These are phyloP conservation scores for Kwoniella shivajii DNA, from an alignment of 1,284 basidiomycete species.

Conservation along the genomic window DNA sequence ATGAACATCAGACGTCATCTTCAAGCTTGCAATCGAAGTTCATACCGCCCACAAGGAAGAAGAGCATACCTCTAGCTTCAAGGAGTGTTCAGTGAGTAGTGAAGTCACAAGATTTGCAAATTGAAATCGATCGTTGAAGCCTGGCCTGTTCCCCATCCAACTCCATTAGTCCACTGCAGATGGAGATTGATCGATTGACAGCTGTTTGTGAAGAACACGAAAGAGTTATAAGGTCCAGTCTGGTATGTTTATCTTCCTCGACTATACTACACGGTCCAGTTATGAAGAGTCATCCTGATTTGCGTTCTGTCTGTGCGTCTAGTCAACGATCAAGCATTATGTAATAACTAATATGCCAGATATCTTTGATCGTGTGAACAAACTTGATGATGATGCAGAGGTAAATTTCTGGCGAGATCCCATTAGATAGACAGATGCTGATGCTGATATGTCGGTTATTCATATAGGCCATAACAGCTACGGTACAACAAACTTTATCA, in stretches of 20 bases:
- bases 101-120: no score
- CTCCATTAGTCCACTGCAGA: constrained; percentile 32
- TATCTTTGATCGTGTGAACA: constrained; percentile 28
- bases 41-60: constrained; percentile 12
- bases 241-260: constrained; percentile 23
- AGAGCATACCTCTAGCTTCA: constrained; percentile 14
- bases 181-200: constrained; percentile 40
- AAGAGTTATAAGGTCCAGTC: constrained; percentile 38
- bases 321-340: constrained; percentile 47
- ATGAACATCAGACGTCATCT: not conserved
- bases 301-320: not conserved
- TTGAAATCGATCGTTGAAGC: no score
- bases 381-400: constrained; percentile 43
- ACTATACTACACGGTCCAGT: not conserved
- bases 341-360: constrained; percentile 39
- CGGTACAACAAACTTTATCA: constrained; percentile 25
- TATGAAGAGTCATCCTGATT: not conserved
- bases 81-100: constrained; percentile 17
- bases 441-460: no score
- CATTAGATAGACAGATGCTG: no score
- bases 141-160: not conserved
- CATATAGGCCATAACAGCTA: constrained; percentile 13
- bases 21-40: not conserved
- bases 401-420: no score
- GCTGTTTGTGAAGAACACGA: constrained; percentile 44